Percentiles rank a stretch among this genome's conserved stretches.
Conservation (phyloP, 257 asterid genomes). For the Asclepias syriaca region DNA sequence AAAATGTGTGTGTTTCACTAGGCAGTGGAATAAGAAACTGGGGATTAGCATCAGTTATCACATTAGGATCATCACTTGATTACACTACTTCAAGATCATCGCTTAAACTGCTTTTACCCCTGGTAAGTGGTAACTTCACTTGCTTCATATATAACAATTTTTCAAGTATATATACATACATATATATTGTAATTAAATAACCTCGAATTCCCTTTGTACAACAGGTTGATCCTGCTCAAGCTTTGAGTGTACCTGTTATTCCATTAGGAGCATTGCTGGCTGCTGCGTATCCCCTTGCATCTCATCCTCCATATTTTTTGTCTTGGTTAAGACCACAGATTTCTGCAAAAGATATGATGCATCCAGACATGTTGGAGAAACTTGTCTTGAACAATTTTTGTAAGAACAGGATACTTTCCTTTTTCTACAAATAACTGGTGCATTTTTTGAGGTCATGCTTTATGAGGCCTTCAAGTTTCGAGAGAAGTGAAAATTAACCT, state of each 20-base stretch:
- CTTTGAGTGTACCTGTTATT: constrained; percentile 85
- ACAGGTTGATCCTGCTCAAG: constrained; percentile 98
- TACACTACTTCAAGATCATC: constrained; percentile 81
- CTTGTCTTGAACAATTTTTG: constrained; percentile 86
- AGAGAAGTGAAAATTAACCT: background rate
- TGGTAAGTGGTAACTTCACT: constrained; percentile 46
- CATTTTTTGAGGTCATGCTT: background rate
- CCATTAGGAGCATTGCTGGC: constrained; percentile 89
- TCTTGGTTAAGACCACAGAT: constrained; percentile 86
- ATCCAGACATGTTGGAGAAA: constrained; percentile 86
- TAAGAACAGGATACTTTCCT: constrained; percentile 35
- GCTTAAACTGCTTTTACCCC: constrained; percentile 74
- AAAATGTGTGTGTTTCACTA: constrained; percentile 13
- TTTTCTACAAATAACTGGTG: background rate
- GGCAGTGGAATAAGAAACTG: constrained; percentile 66
- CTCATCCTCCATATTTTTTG: constrained; percentile 82
- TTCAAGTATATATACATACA: background rate
- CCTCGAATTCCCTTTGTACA: background rate
- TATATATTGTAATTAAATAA: background rate
- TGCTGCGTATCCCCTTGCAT: constrained; percentile 92
- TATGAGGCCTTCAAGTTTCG: background rate
- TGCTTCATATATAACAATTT: background rate
- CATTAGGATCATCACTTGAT: constrained; percentile 94
- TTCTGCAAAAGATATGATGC: constrained; percentile 97
- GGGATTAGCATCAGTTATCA: constrained; percentile 78